phyloP scores from a whole-genome alignment of 371 early-diverging fungal species.

The Capniomyces stellatus region DNA sequence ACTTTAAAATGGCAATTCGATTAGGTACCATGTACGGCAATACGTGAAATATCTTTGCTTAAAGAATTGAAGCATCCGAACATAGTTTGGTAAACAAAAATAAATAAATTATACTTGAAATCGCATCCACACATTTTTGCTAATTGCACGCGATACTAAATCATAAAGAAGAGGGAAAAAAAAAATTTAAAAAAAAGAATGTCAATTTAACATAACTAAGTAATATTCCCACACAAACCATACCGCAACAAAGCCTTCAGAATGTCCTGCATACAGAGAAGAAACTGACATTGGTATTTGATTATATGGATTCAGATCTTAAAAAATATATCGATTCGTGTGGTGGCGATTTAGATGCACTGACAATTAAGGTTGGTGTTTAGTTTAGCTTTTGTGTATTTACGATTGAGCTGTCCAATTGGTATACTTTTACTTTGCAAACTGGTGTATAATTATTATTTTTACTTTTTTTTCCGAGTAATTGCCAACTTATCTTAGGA shows the following conservation, averaged over 20 bases:
- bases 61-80: conserved; percentile 89
- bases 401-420: no score
- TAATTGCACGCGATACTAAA: background rate
- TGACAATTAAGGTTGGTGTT: conserved; percentile 57
- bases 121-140: background rate
- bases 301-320: conserved; percentile 87
- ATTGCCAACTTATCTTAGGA: conserved; percentile 10
- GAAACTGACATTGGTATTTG: conserved; percentile 85
- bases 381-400: no score
- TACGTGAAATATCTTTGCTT: conserved; percentile 96
- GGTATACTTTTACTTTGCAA: background rate
- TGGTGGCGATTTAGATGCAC: conserved; percentile 57
- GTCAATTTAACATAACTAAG: no score
- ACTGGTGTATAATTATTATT: background rate
- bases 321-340: conserved; percentile 76
- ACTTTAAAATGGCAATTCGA: no score
- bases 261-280: conserved; percentile 93
- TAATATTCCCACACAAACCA: background rate
- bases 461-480: conserved; percentile 23
- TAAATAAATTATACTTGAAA: background rate
- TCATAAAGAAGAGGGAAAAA: background rate
- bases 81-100: conserved; percentile 28
- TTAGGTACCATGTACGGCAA: conserved; percentile 83
- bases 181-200: background rate
- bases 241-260: conserved; percentile 46